Evolutionary conservation across 2,329 filamentous ascomycete genomes (phyloP), one percentile per base, ranked within the genome.

Genomic region (Hymenoscyphus occultus): DNA sequence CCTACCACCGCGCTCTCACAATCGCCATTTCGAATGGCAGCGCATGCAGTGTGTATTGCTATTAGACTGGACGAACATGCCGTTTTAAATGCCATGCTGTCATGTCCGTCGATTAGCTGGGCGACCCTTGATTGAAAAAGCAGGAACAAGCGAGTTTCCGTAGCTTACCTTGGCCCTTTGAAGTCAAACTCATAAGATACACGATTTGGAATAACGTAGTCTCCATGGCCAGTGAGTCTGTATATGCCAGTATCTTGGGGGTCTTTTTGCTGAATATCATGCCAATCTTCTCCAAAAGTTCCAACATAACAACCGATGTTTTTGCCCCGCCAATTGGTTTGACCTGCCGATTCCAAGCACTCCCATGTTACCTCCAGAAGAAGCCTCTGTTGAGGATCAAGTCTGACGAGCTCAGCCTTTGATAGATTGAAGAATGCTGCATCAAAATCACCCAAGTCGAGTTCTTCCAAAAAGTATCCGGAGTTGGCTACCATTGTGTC

Each of bases 1-100:
- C 61, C 64, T 56, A 68, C 66, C n/a, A 71, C 35, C 32, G 67
- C 68, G 4, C 60, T 16, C 14, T 40, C 77, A 0, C 78, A 77
- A 61, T 84, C 80, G 1, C 79, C 78, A 19, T 70, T 76, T 5
- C 78, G 76, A 1, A 86, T 74, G 32, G 79, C 81, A 61, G 83
- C 80, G n/a, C 80, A 80, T 1, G 82, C 84, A 48, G 83, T 74
- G 70, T 86, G 86, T 81, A 74, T 70, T 2, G 84, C 80, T 16
- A 87, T 76, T 56, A 82, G 83, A 5, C 81, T 61, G 12, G 65
- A 64, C 14, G 63, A 85, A 72, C 85, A 88, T 28, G 83, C 85
- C 0, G 85, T 86, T 22, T 67, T 61, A 9, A 73, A 28, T 22
- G 64, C 67, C 56, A 73, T 63, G 59, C 66, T 69, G 13, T 39